Evolutionary conservation across 495 filamentous ascomycete genomes (phyloP), one percentile per base, ranked within the genome.

Genomic region (Lophiotrema nucula): DNA sequence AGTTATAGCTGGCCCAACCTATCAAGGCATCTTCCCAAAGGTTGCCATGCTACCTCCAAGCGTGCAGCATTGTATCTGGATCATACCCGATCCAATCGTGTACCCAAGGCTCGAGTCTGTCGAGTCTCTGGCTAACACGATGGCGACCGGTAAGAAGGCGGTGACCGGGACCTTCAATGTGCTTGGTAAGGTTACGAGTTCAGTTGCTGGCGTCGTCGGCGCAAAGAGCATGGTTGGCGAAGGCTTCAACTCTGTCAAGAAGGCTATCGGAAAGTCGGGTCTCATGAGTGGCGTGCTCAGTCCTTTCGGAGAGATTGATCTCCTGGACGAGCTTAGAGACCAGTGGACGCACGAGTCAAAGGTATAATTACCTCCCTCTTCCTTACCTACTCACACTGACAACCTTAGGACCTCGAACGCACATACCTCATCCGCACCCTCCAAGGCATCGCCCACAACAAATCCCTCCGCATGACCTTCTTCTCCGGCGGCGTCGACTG

Each of bases 321-420:
- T 97, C 19, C 83, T 91, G 48, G 93, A 98, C 72, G 95, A 97
- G 70, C 73, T 98, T 27, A 82, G 91, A 60, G 95, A 98, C 70
- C 85, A 93, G 76, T 98, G 93, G 93, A 98, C 95, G 16, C 93
- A 98, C 69, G 92, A 97, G 49, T 89, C 85, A 23, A 98, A 98
- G 77, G 84, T 86, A 69, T 24, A 64, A 24, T 19, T 22, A 19
- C 31, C 31, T 16, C 24, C 44, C n/a, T n/a, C n/a, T n/a, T n/a
- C n/a, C n/a, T n/a, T n/a, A n/a, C n/a, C n/a, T n/a, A n/a, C n/a
- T n/a, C n/a, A n/a, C 49, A 60, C 21, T 54, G 16, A 56, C 16
- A 24, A 12, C 4, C 15, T 12, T 63, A 87, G 81, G 93, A 98
- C 61, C 83, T 98, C 47, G 93, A 98, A 71, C 82, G 93, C 52